Conservation (phyloP, 768 basidiomycete genomes). For the Calocybe gangraenosa region DNA sequence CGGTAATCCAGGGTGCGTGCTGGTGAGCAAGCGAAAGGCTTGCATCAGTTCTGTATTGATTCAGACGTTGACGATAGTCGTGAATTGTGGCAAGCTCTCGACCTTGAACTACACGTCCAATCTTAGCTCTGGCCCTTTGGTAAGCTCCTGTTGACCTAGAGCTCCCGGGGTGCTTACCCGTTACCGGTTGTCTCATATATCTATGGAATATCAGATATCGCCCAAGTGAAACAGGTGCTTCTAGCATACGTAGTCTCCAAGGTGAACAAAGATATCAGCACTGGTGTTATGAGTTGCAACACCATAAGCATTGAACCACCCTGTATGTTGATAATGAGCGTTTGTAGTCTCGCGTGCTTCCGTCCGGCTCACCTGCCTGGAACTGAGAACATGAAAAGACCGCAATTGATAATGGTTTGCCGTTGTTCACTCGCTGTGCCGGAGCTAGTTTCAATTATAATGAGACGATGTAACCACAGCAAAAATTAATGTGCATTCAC, state of each 20-base stretch:
- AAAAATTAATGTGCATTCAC: conserved; percentile 23
- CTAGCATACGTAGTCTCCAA: conserved; percentile 50
- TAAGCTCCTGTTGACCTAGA: neutral
- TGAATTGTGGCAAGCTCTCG: conserved; percentile 52
- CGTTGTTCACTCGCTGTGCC: conserved; percentile 43
- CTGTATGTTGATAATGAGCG: conserved; percentile 20
- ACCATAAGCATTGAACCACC: conserved; percentile 61
- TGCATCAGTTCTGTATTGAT: conserved; percentile 49
- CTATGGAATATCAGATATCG: conserved; percentile 18
- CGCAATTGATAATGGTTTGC: conserved; percentile 46
- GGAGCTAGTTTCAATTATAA: conserved; percentile 29
- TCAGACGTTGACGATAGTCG: conserved; percentile 50
- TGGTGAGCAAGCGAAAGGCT: conserved; percentile 44
- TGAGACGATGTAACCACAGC: neutral
- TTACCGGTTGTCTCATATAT: conserved; percentile 47
- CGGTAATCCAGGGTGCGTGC: conserved; percentile 50
- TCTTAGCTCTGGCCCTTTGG: conserved; percentile 30
- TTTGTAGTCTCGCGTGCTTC: neutral
- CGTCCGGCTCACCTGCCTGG: conserved; percentile 34
- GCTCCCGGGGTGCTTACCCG: conserved; percentile 18
- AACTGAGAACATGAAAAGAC: conserved; percentile 58
- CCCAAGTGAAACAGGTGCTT: neutral
- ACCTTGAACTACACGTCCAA: conserved; percentile 47
- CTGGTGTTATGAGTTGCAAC: conserved; percentile 48
- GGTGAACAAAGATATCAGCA: conserved; percentile 51